phyloP scores from a whole-genome alignment of 192 early-diverging fungal species.

The Backusella australiensis region DNA sequence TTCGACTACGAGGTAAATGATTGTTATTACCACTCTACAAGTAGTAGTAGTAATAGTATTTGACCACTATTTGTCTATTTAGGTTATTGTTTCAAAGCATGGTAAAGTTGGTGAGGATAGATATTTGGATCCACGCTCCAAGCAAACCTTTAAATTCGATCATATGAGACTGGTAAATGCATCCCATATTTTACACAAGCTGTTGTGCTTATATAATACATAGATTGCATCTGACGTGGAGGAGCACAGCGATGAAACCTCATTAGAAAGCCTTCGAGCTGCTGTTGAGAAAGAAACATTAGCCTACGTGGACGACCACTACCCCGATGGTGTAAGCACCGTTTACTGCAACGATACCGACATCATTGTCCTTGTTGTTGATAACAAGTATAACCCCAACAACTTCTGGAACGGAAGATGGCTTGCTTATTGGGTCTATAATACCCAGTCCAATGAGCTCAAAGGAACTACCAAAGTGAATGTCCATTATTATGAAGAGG shows the following conservation, averaged over 20 bases:
- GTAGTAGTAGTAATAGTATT: too few relatives aligned
- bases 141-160: constrained; percentile 73
- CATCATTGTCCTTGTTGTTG: constrained; percentile 68
- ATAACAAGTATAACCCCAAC: constrained; percentile 87
- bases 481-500: constrained; percentile 99
- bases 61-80: background rate
- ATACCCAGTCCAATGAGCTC: constrained; percentile 55
- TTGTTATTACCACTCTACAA: too few relatives aligned
- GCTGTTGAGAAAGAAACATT: constrained; percentile 63
- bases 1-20: constrained; percentile 45
- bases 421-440: constrained; percentile 79
- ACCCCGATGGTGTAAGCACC: constrained; percentile 66
- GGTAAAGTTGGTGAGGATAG: constrained; percentile 62
- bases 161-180: constrained; percentile 62
- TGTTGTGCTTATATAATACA: background rate
- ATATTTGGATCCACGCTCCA: constrained; percentile 76
- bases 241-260: constrained; percentile 29
- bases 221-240: constrained; percentile 52
- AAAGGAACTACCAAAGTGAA: constrained; percentile 73
- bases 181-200: background rate
- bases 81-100: constrained; percentile 79
- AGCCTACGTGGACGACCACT: constrained; percentile 76
- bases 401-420: constrained; percentile 99
- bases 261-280: constrained; percentile 37
- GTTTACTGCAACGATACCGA: constrained; percentile 61